These are phyloP conservation scores for Diaporthe citrichinensis DNA, from an alignment of 2,329 filamentous ascomycete species.

Conservation along the genomic window DNA sequence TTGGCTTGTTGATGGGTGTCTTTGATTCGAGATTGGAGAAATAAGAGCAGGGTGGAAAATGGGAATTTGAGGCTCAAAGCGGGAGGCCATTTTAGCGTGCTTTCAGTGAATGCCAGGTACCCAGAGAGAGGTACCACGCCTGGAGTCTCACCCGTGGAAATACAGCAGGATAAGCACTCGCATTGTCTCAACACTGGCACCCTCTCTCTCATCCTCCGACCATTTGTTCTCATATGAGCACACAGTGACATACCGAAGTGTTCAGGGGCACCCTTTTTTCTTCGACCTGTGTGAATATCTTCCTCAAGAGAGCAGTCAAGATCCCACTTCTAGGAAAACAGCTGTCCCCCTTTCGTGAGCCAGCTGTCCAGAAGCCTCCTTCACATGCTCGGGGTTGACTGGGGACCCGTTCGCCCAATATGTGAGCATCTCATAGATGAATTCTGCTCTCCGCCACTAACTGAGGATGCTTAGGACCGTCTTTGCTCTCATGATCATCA, in stretches of 20 bases:
- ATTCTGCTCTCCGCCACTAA: not conserved
- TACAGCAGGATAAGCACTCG: slow-evolving; percentile 2
- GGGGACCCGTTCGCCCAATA: slow-evolving; percentile 30
- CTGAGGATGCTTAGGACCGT: slow-evolving; percentile 77
- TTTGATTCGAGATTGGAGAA: not conserved
- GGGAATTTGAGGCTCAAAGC: slow-evolving; percentile 17
- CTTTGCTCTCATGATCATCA: slow-evolving; percentile 96
- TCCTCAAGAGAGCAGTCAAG: not conserved
- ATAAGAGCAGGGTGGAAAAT: slow-evolving; percentile 1
- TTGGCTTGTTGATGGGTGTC: slow-evolving; percentile 15
- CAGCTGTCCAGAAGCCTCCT: slow-evolving; percentile 17
- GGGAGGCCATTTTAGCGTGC: slow-evolving; percentile 22
- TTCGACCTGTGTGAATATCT: no score
- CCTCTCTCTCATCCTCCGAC: not conserved
- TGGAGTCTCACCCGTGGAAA: not conserved
- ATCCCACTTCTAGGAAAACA: not conserved
- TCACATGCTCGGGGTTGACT: slow-evolving; percentile 11
- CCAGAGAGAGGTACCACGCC: not conserved
- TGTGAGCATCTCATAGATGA: slow-evolving; percentile 21
- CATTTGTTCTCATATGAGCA: not conserved
- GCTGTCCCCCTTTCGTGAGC: not conserved
- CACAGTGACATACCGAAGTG: not conserved
- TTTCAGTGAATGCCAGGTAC: slow-evolving; percentile 18
- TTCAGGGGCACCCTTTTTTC: not conserved
- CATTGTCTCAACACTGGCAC: not conserved